Conservation (phyloP, 164 flowering plant species). For the Akebia trifoliata region DNA sequence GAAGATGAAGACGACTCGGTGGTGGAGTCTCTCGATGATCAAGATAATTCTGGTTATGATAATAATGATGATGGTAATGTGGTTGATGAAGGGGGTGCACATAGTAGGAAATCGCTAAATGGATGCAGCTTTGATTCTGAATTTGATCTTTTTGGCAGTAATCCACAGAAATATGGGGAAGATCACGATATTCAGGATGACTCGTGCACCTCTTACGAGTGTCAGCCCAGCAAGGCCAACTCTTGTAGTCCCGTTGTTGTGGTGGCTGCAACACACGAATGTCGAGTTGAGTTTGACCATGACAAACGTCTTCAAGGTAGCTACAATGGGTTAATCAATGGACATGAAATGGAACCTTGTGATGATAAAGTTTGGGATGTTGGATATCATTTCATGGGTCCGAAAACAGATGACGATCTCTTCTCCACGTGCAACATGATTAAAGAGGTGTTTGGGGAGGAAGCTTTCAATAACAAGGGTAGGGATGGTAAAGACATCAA, state of each 20-base stretch:
- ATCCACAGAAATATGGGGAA: slow-evolving; percentile 16
- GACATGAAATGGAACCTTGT: slow-evolving; percentile 30
- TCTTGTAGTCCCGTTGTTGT: slow-evolving; percentile 15
- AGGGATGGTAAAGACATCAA: slow-evolving; percentile 26
- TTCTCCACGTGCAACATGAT: slow-evolving; percentile 58
- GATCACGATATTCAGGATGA: slow-evolving; percentile 35
- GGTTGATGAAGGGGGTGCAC: slow-evolving; percentile 9
- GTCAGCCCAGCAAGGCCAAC: slow-evolving; percentile 10
- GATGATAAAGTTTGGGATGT: slow-evolving; percentile 48
- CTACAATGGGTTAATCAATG: slow-evolving; percentile 20
- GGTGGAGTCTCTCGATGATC: slow-evolving; percentile 34
- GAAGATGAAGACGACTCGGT: slow-evolving; percentile 38
- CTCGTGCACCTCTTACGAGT: slow-evolving; percentile 38
- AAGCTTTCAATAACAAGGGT: slow-evolving; percentile 25
- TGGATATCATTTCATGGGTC: slow-evolving; percentile 29
- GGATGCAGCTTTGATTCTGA: slow-evolving; percentile 2
- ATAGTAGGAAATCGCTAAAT: slow-evolving; percentile 9
- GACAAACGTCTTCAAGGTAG: slow-evolving; percentile 19
- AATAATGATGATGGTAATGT: slow-evolving; percentile 10
- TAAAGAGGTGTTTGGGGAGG: slow-evolving; percentile 64
- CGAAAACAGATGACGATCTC: slow-evolving; percentile 36
- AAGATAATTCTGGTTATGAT: slow-evolving; percentile 9
- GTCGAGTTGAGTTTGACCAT: slow-evolving; percentile 18
- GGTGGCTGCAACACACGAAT: slow-evolving; percentile 18
- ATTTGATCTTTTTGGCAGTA: neutral